Base-by-base conservation (phyloP, 257 asterid genomes). In the Solanum sitiens region DNA sequence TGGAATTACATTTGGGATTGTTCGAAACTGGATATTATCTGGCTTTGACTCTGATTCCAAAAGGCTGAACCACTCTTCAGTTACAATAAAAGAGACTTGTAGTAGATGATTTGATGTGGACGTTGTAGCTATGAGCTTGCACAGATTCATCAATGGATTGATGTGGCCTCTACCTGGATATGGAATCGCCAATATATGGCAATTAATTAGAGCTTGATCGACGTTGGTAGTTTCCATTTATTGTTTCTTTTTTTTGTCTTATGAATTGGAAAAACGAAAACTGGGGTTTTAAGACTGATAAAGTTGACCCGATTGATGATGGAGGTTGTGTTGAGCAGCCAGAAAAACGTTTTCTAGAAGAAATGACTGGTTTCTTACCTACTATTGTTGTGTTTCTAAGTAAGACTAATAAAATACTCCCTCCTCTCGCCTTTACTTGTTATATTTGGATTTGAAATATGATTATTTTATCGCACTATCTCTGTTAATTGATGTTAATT, bases 61-160 rank as follows among this genome's bases (percentile, higher is more conserved):
- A 33, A 44, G 21, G 12, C 42, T 75, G 50, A 50, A 25, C 89
- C 86, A 87, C 56, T 87, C 89, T 32, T 87, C 53, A 1, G 89
- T 87, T 7, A 87, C 86, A 8, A 87, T 21, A 59, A 87, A 63
- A 13, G 89, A 59, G 13, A 79, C 10, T 11, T 12, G 37, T 27
- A 68, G 39, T 27, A 25, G 32, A 44, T 79, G 18, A 35, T 87
- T 27, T 9, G 67, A 47, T 79, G 39, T 14, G 5, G 65, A 56
- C 11, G 65, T 56, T 7, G 65, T 20, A 56, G 30, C 20, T 61
- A 45, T 14, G 45, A 87, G 79, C 86, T 32, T 86, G 92, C 93
- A 91, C 87, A 93, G 87, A 88, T 87, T 87, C 85, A 89, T 74
- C 83, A 89, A 84, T 1, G 91, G 88, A 61, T 85, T 87, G 63